These are phyloP conservation scores for Aristolochia californica DNA, from an alignment of 164 flowering plant species.

Conservation along the genomic window DNA sequence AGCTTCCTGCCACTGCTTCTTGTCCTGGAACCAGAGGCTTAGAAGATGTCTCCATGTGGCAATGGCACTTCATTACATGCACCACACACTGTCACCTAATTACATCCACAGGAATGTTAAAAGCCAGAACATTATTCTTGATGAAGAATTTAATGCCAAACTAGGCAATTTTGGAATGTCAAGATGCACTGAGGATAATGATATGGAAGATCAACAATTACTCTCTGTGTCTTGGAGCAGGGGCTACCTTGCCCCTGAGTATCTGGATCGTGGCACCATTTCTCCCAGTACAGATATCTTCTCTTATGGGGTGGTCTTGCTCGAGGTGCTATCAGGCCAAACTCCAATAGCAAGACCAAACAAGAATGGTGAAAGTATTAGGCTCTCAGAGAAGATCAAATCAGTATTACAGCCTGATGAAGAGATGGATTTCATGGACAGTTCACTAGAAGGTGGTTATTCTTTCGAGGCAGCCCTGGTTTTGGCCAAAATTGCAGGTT, in stretches of 20 bases:
- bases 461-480: conserved; percentile 47
- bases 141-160: conserved; percentile 76
- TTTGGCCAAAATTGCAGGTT: conserved; percentile 57
- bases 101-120: conserved; percentile 56
- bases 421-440: conserved; percentile 65
- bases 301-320: conserved; percentile 73
- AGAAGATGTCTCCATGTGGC: conserved; percentile 74
- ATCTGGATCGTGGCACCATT: conserved; percentile 21
- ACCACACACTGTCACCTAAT: conserved; percentile 54
- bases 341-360: conserved; percentile 27
- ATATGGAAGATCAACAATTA: conserved; percentile 11
- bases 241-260: conserved; percentile 70
- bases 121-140: conserved; percentile 63
- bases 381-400: conserved; percentile 43
- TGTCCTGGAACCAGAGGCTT: conserved; percentile 77
- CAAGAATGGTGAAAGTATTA: conserved; percentile 23
- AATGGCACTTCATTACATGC: conserved; percentile 65
- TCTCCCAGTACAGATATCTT: conserved; percentile 55
- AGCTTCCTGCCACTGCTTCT: conserved; percentile 68
- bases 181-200: conserved; percentile 25
- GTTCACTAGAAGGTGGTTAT: conserved; percentile 59
- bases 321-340: conserved; percentile 64
- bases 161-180: conserved; percentile 67
- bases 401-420: conserved; percentile 38
- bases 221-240: conserved; percentile 26